These are phyloP conservation scores for Trypanosoma vivax DNA, from an alignment of 208 protist genomes.

Conservation along the genomic window DNA sequence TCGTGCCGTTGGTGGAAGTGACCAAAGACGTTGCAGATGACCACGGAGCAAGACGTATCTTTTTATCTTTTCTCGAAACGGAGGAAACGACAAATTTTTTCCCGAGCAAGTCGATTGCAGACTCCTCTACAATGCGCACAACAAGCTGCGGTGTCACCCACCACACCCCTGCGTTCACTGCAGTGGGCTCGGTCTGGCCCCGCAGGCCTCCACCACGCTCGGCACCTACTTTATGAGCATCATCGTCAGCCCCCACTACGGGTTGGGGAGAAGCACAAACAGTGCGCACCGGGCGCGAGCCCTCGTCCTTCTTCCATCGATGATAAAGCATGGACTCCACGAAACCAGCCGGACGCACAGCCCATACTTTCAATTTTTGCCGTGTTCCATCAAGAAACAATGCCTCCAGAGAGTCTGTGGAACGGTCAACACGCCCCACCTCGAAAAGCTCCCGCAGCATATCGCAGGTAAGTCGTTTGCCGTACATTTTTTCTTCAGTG, in stretches of 20 bases:
- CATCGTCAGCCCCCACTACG: neutral
- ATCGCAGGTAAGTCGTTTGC: conserved; percentile 30
- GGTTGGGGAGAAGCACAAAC: neutral
- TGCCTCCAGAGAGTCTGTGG: conserved; percentile 38
- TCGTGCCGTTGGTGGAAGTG: neutral
- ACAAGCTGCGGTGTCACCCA: conserved; percentile 70
- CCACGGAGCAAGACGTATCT: conserved; percentile 45
- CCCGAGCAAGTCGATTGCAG: conserved; percentile 43
- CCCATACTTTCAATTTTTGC: conserved; percentile 32
- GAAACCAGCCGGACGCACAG: conserved; percentile 71
- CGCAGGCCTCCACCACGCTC: neutral
- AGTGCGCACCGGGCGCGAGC: conserved; percentile 43
- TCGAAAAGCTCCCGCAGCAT: conserved; percentile 56
- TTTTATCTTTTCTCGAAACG: conserved; percentile 34
- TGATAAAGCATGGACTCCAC: conserved; percentile 51
- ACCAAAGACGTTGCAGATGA: too few species aligned
- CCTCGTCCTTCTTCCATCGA: conserved; percentile 63
- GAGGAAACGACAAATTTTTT: conserved; percentile 59
- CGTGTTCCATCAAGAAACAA: conserved; percentile 63
- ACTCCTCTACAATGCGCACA: conserved; percentile 62
- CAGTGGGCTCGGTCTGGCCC: neutral
- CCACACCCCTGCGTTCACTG: conserved; percentile 35
- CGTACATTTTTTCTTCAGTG: conserved; percentile 49
- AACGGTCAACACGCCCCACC: conserved; percentile 53
- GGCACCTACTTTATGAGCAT: neutral